Evolutionary conservation across 148 eudicot genomes (phyloP).

Genomic region (Limonium bicolor): DNA sequence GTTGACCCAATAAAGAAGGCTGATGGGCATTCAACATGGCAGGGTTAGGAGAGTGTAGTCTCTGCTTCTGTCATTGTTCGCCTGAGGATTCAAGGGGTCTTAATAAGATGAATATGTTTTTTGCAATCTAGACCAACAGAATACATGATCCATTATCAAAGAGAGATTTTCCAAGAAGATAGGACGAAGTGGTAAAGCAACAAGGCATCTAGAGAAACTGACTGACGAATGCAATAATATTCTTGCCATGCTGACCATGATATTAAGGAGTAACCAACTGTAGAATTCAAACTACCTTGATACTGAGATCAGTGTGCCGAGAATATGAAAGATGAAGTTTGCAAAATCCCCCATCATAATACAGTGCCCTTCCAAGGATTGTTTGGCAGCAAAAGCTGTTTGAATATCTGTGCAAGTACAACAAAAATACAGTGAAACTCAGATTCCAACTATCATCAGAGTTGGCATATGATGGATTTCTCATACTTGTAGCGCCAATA

Average conservation of each 20-base stretch:
- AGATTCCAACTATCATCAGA: conserved; percentile 16
- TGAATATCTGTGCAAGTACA: conserved; percentile 31
- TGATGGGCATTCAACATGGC: conserved; percentile 37
- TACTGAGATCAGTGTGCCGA: conserved; percentile 93
- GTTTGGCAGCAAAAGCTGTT: conserved; percentile 62
- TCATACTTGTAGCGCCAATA: too few species aligned
- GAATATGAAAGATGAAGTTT: conserved; percentile 96
- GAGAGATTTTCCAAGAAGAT: not conserved
- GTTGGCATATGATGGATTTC: too few species aligned
- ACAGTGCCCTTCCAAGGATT: conserved; percentile 76
- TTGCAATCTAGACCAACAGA: not conserved
- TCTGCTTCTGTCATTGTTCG: conserved; percentile 61
- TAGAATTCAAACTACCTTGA: conserved; percentile 83
- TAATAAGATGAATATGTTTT: too few species aligned
- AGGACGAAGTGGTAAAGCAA: not conserved
- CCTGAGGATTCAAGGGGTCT: conserved; percentile 13
- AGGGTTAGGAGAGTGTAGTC: conserved; percentile 34
- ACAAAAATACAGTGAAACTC: conserved; percentile 4
- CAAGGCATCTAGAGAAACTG: conserved; percentile 3
- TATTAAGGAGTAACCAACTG: conserved; percentile 16
- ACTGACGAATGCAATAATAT: not conserved
- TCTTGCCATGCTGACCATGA: conserved; percentile 8
- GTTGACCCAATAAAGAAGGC: conserved; percentile 1
- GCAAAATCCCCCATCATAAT: conserved; percentile 97
- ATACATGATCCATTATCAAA: too few species aligned